Evolutionary conservation across 169 alveolate genomes (phyloP), one percentile per base, ranked within the genome.

Genomic region (Plasmodium falciparum): DNA sequence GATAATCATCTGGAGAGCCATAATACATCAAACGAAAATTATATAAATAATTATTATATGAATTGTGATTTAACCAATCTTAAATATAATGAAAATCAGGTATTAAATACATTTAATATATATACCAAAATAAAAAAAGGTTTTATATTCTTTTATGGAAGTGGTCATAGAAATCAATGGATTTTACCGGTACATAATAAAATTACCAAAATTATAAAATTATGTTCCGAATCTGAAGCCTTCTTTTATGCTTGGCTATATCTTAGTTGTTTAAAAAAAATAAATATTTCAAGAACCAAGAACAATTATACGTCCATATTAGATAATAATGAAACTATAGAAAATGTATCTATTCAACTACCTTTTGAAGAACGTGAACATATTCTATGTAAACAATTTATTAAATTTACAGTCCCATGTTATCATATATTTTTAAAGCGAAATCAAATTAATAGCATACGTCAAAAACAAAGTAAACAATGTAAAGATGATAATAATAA

Each of bases 161-260:
- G 94, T 20, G 96, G 96, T 12, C 96, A 93, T 67, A 73, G 69
- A 58, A 93, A 93, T 49, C 96, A 92, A 59, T 93, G 93, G 94
- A 17, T 93, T 7, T 29, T 93, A 58, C 95, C 96, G 4, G 50
- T 70, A n/a, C 70, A 89, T 43, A 65, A 73, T 26, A 73, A 56
- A 61, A 50, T 86, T n/a, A 74, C 83, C 6, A 89, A 89, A 52
- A 54, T 93, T n/a, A 74, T 80, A 29, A 93, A 93, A 56, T 62
- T 93, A 1, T 91, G 95, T 54, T 75, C 93, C 0, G 61, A 63
- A 4, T 75, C 70, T 26, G 96, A 93, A 88, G 86, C 90, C n/a
- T 90, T 52, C 11, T 93, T 93, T 69, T 93, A 90, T 76, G 86
- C 88, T 15, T 93, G 96, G 95, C 8, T 93, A 12, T 93, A 93